Conservation (phyloP, 371 early-diverging fungal species). For the Circinella umbellata region DNA sequence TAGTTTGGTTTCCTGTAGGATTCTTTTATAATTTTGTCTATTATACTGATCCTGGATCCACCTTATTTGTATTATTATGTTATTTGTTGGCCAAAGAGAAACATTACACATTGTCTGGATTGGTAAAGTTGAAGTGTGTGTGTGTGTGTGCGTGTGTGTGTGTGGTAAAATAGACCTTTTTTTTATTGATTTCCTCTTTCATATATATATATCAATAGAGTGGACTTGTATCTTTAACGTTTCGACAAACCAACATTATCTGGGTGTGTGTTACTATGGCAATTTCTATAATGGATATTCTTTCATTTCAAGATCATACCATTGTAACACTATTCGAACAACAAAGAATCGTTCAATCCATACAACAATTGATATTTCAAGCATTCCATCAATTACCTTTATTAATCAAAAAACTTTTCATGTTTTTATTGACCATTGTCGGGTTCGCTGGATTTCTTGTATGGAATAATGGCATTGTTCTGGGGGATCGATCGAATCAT, state of each 20-base stretch:
- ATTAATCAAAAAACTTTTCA: constrained; percentile 24
- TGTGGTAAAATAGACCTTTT: too few relatives aligned
- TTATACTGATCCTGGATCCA: constrained; percentile 92
- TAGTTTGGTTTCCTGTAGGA: constrained; percentile 78
- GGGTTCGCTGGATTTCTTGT: constrained; percentile 71
- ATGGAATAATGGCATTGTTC: constrained; percentile 87
- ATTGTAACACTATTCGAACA: not conserved
- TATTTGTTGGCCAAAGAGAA: constrained; percentile 63
- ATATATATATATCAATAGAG: constrained; percentile 42
- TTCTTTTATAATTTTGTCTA: constrained; percentile 88
- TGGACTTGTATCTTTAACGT: constrained; percentile 64
- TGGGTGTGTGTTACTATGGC: constrained; percentile 76
- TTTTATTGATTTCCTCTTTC: not conserved
- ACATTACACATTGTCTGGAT: constrained; percentile 54
- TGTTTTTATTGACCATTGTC: constrained; percentile 46
- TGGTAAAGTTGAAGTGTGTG: too few relatives aligned
- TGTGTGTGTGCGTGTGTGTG: not conserved
- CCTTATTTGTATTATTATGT: constrained; percentile 75
- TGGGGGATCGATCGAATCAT: constrained; percentile 92
- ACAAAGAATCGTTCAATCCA: not conserved
- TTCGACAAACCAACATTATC: constrained; percentile 93
- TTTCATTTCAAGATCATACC: not conserved
- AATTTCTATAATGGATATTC: constrained; percentile 35
- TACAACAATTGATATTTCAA: constrained; percentile 1
- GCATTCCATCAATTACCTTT: constrained; percentile 15